Conservation (phyloP, 768 basidiomycete genomes). For the Podaxis sp. region DNA sequence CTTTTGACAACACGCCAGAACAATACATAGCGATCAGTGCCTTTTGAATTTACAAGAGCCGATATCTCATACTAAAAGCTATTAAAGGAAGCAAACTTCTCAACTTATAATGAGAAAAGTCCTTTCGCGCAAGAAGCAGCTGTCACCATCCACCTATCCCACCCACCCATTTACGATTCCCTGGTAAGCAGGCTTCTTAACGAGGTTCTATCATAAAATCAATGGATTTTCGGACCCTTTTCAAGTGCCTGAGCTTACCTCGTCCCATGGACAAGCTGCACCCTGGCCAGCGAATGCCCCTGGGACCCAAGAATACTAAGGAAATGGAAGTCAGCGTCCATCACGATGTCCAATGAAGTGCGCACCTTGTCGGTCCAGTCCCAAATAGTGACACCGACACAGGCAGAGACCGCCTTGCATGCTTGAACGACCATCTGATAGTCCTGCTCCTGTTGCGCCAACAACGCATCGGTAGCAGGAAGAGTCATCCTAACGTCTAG, state of each 20-base stretch:
- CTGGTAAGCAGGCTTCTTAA: neutral
- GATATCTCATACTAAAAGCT: too few relatives aligned
- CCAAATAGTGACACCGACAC: slow-evolving; percentile 45
- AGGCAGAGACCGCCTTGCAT: slow-evolving; percentile 43
- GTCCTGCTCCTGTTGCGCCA: slow-evolving; percentile 56
- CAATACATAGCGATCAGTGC: too few relatives aligned
- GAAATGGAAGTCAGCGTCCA: neutral
- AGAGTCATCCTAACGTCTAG: slow-evolving; percentile 60
- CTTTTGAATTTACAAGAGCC: too few relatives aligned
- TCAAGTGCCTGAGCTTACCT: slow-evolving; percentile 19
- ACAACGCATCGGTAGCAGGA: slow-evolving; percentile 44
- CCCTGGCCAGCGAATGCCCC: slow-evolving; percentile 36
- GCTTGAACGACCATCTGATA: slow-evolving; percentile 53
- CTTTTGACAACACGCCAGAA: too few relatives aligned
- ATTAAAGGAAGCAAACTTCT: too few relatives aligned
- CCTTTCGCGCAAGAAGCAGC: too few relatives aligned
- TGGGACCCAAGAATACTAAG: slow-evolving; percentile 40
- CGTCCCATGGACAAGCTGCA: slow-evolving; percentile 38
- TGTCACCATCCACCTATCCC: too few relatives aligned
- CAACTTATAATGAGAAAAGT: too few relatives aligned
- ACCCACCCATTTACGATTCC: neutral
- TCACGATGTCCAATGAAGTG: neutral
- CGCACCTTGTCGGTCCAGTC: slow-evolving; percentile 41
- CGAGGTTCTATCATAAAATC: neutral
- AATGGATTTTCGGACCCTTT: too few relatives aligned